Base-by-base conservation (phyloP, 768 basidiomycete species). In the Boletus sp. region DNA sequence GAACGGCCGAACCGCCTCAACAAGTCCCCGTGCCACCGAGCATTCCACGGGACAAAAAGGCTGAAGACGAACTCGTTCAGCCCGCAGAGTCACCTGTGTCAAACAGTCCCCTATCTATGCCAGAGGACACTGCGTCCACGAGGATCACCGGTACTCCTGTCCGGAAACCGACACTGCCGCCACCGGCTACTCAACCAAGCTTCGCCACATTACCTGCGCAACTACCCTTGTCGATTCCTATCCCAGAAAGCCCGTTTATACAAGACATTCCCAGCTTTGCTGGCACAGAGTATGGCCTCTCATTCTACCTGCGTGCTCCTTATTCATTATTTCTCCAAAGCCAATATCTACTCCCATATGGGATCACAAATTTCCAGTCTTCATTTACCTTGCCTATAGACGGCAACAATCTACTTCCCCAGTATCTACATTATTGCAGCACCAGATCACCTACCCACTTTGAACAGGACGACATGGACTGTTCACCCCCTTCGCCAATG, bases 391-490 rank as follows among this genome's bases (percentile, higher is more conserved):
- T 20, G 37, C 28, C 42, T 14, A 29, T 41, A 39, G 30, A 14
- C 17, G 48, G n/a, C n/a, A 35, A 6, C n/a, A 33, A 49, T 45
- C 28, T 57, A 32, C 12, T 12, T 1, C 30, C 20, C 1, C 41
- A 50, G 14, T 3, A 49, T 50, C 40, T 57, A 36, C 17, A 17
- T 18, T 35, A 14, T 36, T 48, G 29, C n/a, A 40, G 2, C 1
- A 11, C 9, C 32, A 30, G 17, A 32, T 24, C 15, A 17, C 2
- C 15, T 44, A 24, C 37, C 33, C 28, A 35, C n/a, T 12, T 47
- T n/a, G 46, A 39, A 29, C 29, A 45, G 14, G 61, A 60, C 39
- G 54, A 52, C 29, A 62, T 63, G 60, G 60, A 61, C 11, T 61
- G 55, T 18, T 35, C 55, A 11, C 60, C 60, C 12, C 20, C 46